These are phyloP conservation scores for Coniochaeta sp. DNA, from an alignment of 2,329 filamentous ascomycete species.

Conservation along the genomic window DNA sequence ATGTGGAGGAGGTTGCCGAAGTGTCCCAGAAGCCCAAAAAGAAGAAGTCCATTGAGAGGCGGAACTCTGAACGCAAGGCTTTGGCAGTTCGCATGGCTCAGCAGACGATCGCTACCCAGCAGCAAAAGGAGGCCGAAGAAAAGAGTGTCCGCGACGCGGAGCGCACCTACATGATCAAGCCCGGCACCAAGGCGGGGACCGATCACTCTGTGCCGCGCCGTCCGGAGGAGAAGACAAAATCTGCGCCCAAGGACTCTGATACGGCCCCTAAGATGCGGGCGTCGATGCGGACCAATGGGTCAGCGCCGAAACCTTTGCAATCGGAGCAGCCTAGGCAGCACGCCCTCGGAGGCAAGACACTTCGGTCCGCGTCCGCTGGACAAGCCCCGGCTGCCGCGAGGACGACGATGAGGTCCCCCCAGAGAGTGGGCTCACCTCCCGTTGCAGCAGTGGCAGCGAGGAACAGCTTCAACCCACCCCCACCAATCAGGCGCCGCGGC, in stretches of 20 bases:
- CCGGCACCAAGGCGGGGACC: constrained; percentile 13
- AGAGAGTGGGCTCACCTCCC: background rate
- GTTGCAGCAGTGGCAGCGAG: background rate
- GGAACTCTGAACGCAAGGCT: constrained; percentile 28
- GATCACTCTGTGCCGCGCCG: background rate
- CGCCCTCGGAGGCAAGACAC: background rate
- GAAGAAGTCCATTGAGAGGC: constrained; percentile 33
- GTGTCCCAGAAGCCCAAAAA: constrained; percentile 25
- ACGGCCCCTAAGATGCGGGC: constrained; percentile 25
- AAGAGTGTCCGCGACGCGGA: constrained; percentile 6
- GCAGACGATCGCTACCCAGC: constrained; percentile 55
- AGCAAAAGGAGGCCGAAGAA: constrained; percentile 48
- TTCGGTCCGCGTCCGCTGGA: background rate
- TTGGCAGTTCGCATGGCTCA: constrained; percentile 41
- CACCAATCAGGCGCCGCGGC: constrained; percentile 40
- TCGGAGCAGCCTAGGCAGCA: background rate
- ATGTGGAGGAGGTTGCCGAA: constrained; percentile 27
- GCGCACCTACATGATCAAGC: constrained; percentile 21
- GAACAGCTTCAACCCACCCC: constrained; percentile 15
- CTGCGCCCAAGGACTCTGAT: constrained; percentile 18
- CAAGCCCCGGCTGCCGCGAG: constrained; percentile 1
- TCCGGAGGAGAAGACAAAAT: constrained; percentile 13
- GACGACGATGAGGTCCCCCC: background rate
- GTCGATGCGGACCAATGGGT: constrained; percentile 15
- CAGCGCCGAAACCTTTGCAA: constrained; percentile 2